A percentile compares a stretch with the other conserved stretches of the same genome.
phyloP scores from a whole-genome alignment of 108 stramenopile species.

The Pseudonitzschia delicatissima region DNA sequence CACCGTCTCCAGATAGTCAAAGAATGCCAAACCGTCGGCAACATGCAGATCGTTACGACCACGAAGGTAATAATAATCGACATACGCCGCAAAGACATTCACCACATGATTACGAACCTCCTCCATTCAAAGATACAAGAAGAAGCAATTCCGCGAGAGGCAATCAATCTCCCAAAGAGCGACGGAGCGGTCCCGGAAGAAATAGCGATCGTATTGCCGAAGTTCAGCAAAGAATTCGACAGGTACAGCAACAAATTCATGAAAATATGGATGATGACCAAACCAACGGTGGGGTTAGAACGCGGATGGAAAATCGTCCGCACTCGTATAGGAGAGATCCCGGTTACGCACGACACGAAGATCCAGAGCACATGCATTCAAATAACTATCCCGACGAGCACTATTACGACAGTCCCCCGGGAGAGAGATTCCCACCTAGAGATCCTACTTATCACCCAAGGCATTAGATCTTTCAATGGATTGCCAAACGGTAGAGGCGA shows the following conservation, averaged over 20 bases:
- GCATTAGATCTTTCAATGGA: too few relatives aligned
- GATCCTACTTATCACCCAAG: too few relatives aligned
- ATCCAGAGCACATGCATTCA: too few relatives aligned
- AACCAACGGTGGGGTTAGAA: neutral
- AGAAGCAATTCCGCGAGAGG: neutral
- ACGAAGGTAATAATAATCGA: neutral
- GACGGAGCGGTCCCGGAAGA: neutral
- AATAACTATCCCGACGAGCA: too few relatives aligned
- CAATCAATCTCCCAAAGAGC: neutral
- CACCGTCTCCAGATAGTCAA: neutral
- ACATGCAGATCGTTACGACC: neutral
- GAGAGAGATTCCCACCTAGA: too few relatives aligned
- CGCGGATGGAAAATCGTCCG: neutral
- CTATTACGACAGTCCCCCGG: too few relatives aligned
- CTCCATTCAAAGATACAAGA: neutral
- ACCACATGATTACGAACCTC: neutral
- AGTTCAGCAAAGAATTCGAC: slow-evolving; percentile 2
- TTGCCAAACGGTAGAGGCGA: too few relatives aligned
- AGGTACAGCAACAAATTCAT: slow-evolving; percentile 1
- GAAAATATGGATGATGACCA: neutral
- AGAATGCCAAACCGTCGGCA: neutral
- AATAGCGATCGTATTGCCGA: slow-evolving; percentile 3
- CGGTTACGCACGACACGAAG: too few relatives aligned
- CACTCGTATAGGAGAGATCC: neutral
- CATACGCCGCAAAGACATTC: neutral